Evolutionary conservation across 2,329 filamentous ascomycete genomes (phyloP), one percentile per base, ranked within the genome.

Genomic region (Dichotomopilus funicola): DNA sequence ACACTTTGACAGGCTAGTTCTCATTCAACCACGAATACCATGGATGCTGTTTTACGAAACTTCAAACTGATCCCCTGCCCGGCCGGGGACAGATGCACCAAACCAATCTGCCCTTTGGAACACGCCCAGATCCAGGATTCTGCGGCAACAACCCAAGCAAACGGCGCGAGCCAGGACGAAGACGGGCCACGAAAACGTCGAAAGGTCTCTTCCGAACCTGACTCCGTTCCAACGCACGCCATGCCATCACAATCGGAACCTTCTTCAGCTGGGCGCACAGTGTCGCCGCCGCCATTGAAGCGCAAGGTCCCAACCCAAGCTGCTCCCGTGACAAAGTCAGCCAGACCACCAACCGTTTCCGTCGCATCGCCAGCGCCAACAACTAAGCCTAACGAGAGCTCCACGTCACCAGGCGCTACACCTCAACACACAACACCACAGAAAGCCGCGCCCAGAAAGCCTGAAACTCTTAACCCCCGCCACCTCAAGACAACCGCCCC

Each of bases 391-490:
- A 9, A 35, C 7, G 43, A 52, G 38, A 33, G 8, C 37, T 40
- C n/a, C 51, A 47, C 54, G 33, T 33, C 38, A 27, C 48, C 9
- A n/a, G 37, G 51, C 5, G 19, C 36, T 36, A 47, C 55, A 54
- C 46, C 51, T 12, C 52, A 61, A 55, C 51, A 51, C 37, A 38
- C 43, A 13, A 40, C 53, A n/a, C 41, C 53, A 34, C 43, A 54
- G 59, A 63, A 55, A 19, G 54, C 35, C 50, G 45, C 55, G 12
- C 47, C 62, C 13, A 69, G 69, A 46, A 72, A 72, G 53, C 59
- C 70, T 11, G 83, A 88, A 70, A 69, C 74, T 13, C 76, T 91
- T 38, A 88, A 88, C 61, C 88, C 88, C 49, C 81, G 87, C 6
- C 75, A 83, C 41, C 73, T 91, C 2, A 76, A 78, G 54, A 73